phyloP scores from a whole-genome alignment of 225 moss, liverwort and hornwort genomes.

The Ulota crispa region DNA sequence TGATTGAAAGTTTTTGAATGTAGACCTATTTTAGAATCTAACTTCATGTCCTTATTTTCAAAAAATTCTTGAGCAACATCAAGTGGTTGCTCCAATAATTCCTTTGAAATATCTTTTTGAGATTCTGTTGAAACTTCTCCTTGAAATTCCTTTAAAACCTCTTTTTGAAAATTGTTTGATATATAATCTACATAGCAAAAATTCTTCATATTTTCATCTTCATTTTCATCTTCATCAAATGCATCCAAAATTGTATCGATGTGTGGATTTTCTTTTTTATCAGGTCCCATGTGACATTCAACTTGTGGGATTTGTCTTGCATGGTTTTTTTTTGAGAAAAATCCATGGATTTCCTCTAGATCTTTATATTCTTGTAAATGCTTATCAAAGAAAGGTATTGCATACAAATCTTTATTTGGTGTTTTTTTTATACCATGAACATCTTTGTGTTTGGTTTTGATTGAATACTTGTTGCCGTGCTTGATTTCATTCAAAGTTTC shows the following conservation, averaged over 20 bases:
- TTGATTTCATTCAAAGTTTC: not conserved
- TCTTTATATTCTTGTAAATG: not conserved
- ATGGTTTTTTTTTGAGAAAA: not conserved
- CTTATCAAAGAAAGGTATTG: not conserved
- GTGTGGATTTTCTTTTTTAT: not conserved
- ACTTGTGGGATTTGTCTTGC: not conserved
- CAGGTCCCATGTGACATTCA: not conserved
- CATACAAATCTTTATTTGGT: not conserved
- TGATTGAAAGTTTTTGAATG: not conserved
- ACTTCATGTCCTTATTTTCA: not conserved
- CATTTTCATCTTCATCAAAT: not conserved
- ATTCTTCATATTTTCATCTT: not conserved
- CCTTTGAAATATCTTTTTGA: no score
- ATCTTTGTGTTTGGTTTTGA: not conserved
- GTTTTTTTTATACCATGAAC: not conserved
- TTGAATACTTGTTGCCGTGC: not conserved
- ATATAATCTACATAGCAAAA: not conserved
- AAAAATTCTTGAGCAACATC: not conserved
- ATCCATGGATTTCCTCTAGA: not conserved
- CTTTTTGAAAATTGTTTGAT: not conserved
- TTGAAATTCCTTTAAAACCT: not conserved
- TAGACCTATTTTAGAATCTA: not conserved
- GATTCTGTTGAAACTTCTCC: no score
- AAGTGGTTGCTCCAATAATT: not conserved
- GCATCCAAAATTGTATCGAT: not conserved